Conservation (phyloP, 495 filamentous ascomycete genomes). For the Tuber indicum region DNA sequence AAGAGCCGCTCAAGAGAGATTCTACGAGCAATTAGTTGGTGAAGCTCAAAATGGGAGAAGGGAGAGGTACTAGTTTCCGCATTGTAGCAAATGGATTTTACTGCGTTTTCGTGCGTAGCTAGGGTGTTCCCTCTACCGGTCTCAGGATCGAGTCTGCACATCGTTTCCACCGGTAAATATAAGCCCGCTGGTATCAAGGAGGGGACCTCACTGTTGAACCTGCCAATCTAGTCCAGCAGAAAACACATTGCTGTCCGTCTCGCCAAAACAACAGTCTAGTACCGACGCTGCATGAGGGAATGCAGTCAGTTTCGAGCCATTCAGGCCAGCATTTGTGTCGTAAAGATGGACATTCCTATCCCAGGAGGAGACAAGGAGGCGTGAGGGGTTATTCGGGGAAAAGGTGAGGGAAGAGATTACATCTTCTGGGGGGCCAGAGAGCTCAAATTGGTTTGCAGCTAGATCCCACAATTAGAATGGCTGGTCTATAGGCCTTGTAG, state of each 20-base stretch:
- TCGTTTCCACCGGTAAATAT: constrained; percentile 5
- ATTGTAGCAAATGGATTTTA: constrained; percentile 77
- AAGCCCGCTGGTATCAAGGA: neutral
- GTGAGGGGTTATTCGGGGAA: constrained; percentile 60
- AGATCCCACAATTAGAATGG: neutral
- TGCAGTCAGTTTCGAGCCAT: constrained; percentile 59
- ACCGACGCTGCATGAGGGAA: constrained; percentile 81
- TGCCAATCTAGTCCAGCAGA: constrained; percentile 77
- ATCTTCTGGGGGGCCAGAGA: constrained; percentile 71
- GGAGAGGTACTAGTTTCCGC: constrained; percentile 56
- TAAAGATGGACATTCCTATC: constrained; percentile 89
- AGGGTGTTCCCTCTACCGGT: constrained; percentile 66
- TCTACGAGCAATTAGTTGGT: constrained; percentile 46
- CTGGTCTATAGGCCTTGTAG: neutral
- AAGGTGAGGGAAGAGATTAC: constrained; percentile 81
- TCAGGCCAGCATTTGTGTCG: constrained; percentile 59
- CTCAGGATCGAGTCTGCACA: constrained; percentile 61
- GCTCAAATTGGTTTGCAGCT: constrained; percentile 47
- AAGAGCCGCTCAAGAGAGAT: constrained; percentile 74
- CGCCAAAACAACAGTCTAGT: constrained; percentile 84
- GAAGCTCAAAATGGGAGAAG: neutral
- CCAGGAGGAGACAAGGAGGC: constrained; percentile 87
- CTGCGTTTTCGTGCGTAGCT: constrained; percentile 69
- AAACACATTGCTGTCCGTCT: constrained; percentile 71
- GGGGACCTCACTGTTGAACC: constrained; percentile 59